These are phyloP conservation scores for Malus sieversii DNA, from an alignment of 306 rosid species.

Conservation along the genomic window DNA sequence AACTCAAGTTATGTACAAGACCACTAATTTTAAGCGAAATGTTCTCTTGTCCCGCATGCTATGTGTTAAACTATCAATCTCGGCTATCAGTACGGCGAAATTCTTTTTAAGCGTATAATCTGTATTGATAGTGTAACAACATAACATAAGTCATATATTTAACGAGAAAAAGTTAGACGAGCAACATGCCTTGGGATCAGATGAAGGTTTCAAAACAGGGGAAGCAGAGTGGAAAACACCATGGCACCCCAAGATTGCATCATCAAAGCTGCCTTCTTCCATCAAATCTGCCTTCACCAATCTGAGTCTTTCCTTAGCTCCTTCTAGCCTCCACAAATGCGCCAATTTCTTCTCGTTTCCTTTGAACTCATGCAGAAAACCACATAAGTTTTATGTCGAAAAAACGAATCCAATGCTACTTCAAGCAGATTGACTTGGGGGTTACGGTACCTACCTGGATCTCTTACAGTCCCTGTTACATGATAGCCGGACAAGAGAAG, in stretches of 20 bases:
- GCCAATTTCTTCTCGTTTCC: conserved; percentile 57
- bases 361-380: conserved; percentile 1
- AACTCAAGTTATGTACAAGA: neutral
- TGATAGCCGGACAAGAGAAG: conserved; percentile 70
- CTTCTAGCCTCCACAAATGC: conserved; percentile 74
- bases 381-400: neutral
- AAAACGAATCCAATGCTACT: neutral
- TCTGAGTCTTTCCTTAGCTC: conserved; percentile 66
- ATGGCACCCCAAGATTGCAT: conserved; percentile 66
- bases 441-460: conserved; percentile 40
- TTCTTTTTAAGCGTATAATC: neutral
- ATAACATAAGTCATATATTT: neutral
- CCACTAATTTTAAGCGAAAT: neutral
- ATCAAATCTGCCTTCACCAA: conserved; percentile 66
- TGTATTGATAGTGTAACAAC: neutral
- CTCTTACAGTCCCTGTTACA: conserved; percentile 71
- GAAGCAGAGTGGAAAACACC: conserved; percentile 92
- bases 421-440: neutral
- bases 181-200: conserved; percentile 60
- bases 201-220: conserved; percentile 52
- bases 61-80: neutral
- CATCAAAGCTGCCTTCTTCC: conserved; percentile 73
- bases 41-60: neutral
- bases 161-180: neutral
- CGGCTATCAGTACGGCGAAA: neutral